These are phyloP conservation scores for Platanthera zijinensis DNA, from an alignment of 106 monocot genomes.

Conservation along the genomic window DNA sequence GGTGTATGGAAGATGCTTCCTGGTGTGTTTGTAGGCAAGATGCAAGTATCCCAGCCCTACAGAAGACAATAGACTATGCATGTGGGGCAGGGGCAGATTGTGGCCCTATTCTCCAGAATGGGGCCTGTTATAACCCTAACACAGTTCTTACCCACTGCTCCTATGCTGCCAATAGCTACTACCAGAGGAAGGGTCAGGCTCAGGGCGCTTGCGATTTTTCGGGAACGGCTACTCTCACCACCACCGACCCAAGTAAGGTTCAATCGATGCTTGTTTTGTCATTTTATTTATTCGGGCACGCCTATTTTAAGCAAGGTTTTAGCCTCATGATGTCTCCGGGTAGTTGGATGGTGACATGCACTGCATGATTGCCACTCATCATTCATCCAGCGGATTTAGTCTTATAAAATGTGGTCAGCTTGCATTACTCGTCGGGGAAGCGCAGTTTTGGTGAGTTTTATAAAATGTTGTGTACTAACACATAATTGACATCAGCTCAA, in stretches of 20 bases:
- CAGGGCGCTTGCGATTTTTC: slow-evolving; percentile 41
- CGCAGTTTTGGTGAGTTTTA: too few species aligned
- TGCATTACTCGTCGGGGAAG: too few species aligned
- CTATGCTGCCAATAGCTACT: slow-evolving; percentile 67
- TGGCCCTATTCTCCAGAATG: slow-evolving; percentile 24
- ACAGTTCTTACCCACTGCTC: slow-evolving; percentile 48
- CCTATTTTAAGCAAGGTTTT: not conserved
- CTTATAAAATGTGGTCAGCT: too few species aligned
- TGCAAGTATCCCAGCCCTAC: slow-evolving; percentile 17
- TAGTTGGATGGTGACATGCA: too few species aligned
- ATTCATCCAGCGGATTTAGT: too few species aligned
- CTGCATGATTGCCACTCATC: too few species aligned
- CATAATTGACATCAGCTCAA: too few species aligned
- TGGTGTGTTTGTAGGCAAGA: slow-evolving; percentile 57
- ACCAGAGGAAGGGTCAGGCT: slow-evolving; percentile 44
- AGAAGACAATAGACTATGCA: slow-evolving; percentile 55
- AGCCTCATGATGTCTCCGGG: too few species aligned
- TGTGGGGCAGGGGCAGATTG: slow-evolving; percentile 65
- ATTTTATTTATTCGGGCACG: not conserved
- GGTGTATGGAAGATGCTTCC: slow-evolving; percentile 30
- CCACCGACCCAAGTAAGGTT: slow-evolving; percentile 36
- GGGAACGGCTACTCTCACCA: slow-evolving; percentile 30
- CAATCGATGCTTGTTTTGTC: not conserved
- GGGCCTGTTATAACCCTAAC: slow-evolving; percentile 45
- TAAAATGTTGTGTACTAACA: too few species aligned